Evolutionary conservation across 2,329 filamentous ascomycete genomes (phyloP).

Genomic region (Samsoniella hepiali): DNA sequence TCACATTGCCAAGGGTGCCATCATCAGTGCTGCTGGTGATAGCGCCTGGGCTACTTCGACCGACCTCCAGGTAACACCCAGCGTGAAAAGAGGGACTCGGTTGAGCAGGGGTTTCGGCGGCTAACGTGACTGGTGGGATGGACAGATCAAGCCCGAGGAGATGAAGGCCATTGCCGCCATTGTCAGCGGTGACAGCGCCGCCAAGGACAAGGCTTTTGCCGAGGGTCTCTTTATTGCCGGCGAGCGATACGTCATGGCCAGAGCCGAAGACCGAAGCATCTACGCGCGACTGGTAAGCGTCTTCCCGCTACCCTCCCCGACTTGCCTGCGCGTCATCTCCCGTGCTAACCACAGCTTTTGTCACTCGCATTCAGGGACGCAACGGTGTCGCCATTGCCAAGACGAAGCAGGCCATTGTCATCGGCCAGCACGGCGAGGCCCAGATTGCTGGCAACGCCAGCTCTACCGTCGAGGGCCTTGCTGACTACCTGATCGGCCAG

Average conservation of each 20-base stretch:
- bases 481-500: slow-evolving; percentile 77
- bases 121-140: background rate
- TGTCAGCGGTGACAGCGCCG: slow-evolving; percentile 42
- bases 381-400: slow-evolving; percentile 80
- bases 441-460: slow-evolving; percentile 72
- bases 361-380: slow-evolving; percentile 54
- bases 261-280: slow-evolving; percentile 71
- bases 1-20: slow-evolving; percentile 79
- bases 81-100: background rate
- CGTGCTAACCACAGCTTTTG: background rate
- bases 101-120: background rate
- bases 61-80: slow-evolving; percentile 65
- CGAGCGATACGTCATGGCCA: slow-evolving; percentile 74
- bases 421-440: slow-evolving; percentile 79
- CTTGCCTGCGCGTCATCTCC: background rate
- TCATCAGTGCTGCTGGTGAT: slow-evolving; percentile 77
- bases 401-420: slow-evolving; percentile 82
- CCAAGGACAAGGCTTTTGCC: slow-evolving; percentile 63
- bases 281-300: slow-evolving; percentile 78
- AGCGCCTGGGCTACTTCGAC: slow-evolving; percentile 72
- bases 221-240: slow-evolving; percentile 74
- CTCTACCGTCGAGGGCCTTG: slow-evolving; percentile 76
- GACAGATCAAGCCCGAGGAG: slow-evolving; percentile 48
- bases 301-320: background rate
- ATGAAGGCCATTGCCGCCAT: slow-evolving; percentile 56